phyloP scores from a whole-genome alignment of 495 filamentous ascomycete species.

The Letharia columbiana region DNA sequence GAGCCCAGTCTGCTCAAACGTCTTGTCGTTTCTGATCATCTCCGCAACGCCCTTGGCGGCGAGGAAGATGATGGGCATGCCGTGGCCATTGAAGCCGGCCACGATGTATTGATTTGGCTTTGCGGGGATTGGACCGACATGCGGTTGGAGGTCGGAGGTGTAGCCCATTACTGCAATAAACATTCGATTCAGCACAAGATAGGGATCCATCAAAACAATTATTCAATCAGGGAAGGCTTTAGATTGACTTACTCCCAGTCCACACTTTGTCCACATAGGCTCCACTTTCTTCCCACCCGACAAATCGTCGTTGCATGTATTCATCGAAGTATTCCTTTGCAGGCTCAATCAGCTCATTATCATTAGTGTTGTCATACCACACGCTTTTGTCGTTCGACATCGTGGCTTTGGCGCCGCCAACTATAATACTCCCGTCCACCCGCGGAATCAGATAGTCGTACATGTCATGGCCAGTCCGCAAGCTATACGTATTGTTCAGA shows the following conservation, averaged over 20 bases:
- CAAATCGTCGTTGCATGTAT: background rate
- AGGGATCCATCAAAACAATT: too few species aligned
- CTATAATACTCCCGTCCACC: background rate
- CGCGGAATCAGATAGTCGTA: background rate
- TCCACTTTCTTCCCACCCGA: constrained; percentile 3
- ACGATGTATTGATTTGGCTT: background rate
- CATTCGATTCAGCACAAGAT: background rate
- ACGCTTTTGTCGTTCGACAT: background rate
- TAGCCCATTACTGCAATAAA: background rate
- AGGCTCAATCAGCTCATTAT: background rate
- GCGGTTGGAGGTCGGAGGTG: background rate
- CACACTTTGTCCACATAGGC: background rate
- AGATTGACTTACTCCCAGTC: constrained; percentile 3
- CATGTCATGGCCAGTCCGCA: background rate
- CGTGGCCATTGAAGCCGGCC: background rate
- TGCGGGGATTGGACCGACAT: background rate
- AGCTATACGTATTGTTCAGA: background rate
- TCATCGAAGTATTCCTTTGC: background rate
- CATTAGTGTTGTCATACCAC: background rate
- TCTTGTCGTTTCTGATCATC: background rate
- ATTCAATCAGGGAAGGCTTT: too few species aligned
- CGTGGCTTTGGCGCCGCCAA: background rate
- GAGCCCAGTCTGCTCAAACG: background rate
- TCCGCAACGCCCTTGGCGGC: background rate
- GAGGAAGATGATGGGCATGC: background rate